Evolutionary conservation across 495 filamentous ascomycete species (phyloP), one percentile per base, ranked within the genome.

Genomic region (Tuber magnatum): DNA sequence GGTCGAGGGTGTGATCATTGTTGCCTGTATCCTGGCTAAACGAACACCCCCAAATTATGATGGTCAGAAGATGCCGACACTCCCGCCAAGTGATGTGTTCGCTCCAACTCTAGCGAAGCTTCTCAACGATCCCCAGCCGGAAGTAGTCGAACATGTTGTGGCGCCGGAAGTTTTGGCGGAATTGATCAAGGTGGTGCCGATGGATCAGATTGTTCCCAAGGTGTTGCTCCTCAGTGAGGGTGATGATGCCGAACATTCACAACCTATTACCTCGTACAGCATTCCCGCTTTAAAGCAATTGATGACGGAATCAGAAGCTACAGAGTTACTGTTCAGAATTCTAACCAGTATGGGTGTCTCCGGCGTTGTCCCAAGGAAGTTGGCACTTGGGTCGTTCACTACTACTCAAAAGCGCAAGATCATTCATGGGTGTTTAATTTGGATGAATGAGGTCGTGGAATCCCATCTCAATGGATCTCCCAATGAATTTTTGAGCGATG

Each of bases 101-200:
- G 81, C 78, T 16, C 81, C 81, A 9, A 82, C 78, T 65, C 75
- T 83, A n/a, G 81, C 80, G 42, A 83, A 82, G 56, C 73, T 83
- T 22, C 73, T 83, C 1, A 82, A 82, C 41, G 81, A 83, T 65
- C 78, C 81, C 7, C 81, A 83, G n/a, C 76, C 81, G 46, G 81
- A 83, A 69, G 81, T 83, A n/a, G 81, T 83, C 22, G 81, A 83
- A n/a, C 81, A 83, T 73, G 72, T 83, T n/a, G 76, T 83, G 69
- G 81, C 81, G 14, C 81, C 81, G 14, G 81, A 83, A 73, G 81
- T 83, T 28, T 72, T 83, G 42, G 75, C 71, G 40, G 76, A 79
- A 74, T 70, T 83, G 10, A 74, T 78, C 20, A 82, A 83, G 61
- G 74, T 83, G 51, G 81, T 83, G 18, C 81, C 81, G 14, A 77